These are phyloP conservation scores for Alternaria sp. DNA, from an alignment of 2,329 filamentous ascomycete species.

Conservation along the genomic window DNA sequence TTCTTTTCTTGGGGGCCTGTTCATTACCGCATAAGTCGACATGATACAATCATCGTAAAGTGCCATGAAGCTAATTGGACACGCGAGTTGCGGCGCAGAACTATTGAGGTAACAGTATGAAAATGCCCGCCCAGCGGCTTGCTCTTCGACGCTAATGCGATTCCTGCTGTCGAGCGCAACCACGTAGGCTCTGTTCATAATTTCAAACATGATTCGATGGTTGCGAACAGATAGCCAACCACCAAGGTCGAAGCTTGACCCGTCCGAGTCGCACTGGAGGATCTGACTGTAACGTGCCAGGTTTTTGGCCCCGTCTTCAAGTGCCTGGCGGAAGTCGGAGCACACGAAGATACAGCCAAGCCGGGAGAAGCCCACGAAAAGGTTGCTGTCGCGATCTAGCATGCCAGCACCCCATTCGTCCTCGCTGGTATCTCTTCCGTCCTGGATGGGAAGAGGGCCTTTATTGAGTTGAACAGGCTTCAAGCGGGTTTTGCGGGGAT, in stretches of 20 bases:
- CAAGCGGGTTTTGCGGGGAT: conserved; percentile 9
- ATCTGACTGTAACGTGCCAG: conserved; percentile 6
- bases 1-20: neutral
- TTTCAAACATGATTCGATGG: conserved; percentile 13
- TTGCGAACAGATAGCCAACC: conserved; percentile 12
- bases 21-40: conserved; percentile 12
- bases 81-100: conserved; percentile 3
- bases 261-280: conserved; percentile 10
- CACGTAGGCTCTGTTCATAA: conserved; percentile 2
- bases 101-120: conserved; percentile 7
- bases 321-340: conserved; percentile 10
- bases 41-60: conserved; percentile 14
- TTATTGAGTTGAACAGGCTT: conserved; percentile 2
- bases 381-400: conserved; percentile 14
- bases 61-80: conserved; percentile 14
- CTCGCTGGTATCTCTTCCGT: neutral
- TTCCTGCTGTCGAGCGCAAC: conserved; percentile 1
- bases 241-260: conserved; percentile 5
- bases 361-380: conserved; percentile 14
- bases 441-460: conserved; percentile 5
- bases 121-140: neutral
- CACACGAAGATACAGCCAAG: conserved; percentile 12
- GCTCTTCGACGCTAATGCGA: neutral
- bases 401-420: conserved; percentile 20
- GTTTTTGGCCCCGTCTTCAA: neutral